A percentile compares a stretch with the other conserved stretches of the same genome.
Evolutionary conservation across 495 filamentous ascomycete species (phyloP).

Genomic region (Daldinia bambusicola): DNA sequence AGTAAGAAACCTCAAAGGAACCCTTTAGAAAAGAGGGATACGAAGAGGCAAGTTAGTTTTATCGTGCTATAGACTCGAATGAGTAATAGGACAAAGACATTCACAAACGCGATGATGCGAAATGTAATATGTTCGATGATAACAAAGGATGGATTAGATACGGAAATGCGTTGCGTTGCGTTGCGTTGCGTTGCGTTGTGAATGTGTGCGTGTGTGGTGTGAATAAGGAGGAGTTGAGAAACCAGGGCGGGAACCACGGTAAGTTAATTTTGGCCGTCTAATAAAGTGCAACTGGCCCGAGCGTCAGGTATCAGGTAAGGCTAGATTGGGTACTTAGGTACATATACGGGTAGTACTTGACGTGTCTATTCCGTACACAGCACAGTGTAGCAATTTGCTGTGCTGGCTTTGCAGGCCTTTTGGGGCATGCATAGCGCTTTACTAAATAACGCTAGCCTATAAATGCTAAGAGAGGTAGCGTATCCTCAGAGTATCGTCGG

Average conservation of each 20-base stretch:
- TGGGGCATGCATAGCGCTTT: not conserved
- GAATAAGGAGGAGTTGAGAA: slow-evolving; percentile 10
- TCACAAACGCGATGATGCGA: slow-evolving; percentile 10
- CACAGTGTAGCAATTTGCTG: not conserved
- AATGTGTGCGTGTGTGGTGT: not conserved
- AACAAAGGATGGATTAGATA: slow-evolving; percentile 10
- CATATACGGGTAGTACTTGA: not conserved
- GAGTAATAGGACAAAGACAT: slow-evolving; percentile 18
- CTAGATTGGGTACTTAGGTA: not conserved
- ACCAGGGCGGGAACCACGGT: not conserved
- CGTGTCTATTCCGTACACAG: no score
- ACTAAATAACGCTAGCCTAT: not conserved
- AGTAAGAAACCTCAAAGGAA: slow-evolving; percentile 9
- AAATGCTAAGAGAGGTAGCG: not conserved
- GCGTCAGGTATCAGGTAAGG: not conserved
- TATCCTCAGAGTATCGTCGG: not conserved
- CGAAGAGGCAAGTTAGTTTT: not conserved
- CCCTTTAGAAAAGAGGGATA: slow-evolving; percentile 11
- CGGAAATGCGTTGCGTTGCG: no score
- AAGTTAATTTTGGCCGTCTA: not conserved
- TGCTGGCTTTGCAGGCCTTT: not conserved
- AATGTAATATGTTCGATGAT: slow-evolving; percentile 13
- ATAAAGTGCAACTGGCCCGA: not conserved
- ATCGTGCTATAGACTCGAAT: slow-evolving; percentile 14
- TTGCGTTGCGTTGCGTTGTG: not conserved